These are phyloP conservation scores for Candida yuanshanica DNA, from an alignment of 805 yeast genomes.

Conservation along the genomic window DNA sequence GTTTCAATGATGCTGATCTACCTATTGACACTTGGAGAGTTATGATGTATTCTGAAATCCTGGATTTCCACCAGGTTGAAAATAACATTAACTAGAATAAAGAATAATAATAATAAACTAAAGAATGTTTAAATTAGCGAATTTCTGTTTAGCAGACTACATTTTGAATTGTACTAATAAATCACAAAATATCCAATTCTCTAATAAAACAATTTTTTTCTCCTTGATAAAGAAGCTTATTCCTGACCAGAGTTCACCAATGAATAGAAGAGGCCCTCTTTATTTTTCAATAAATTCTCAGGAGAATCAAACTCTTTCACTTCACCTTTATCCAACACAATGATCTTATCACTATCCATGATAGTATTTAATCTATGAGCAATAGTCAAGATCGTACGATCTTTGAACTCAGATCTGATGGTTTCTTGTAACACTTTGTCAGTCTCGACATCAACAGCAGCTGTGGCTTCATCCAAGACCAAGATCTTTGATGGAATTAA, in stretches of 20 bases:
- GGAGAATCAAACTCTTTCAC: constrained; percentile 78
- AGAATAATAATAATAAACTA: neutral
- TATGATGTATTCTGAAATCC: constrained; percentile 96
- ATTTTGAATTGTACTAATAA: neutral
- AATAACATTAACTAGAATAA: constrained; percentile 8
- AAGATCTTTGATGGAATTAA: constrained; percentile 57
- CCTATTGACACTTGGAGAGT: constrained; percentile 99
- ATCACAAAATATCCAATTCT: too few relatives aligned
- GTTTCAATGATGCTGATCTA: constrained; percentile 94
- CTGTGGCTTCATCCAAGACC: constrained; percentile 82
- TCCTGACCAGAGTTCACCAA: constrained; percentile 53
- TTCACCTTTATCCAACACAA: constrained; percentile 70
- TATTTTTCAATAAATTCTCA: constrained; percentile 53
- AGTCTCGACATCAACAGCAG: constrained; percentile 84
- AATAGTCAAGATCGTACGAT: constrained; percentile 75
- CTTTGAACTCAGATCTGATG: constrained; percentile 66
- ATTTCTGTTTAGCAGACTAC: too few relatives aligned
- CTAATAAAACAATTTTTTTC: too few relatives aligned
- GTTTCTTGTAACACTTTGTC: constrained; percentile 75
- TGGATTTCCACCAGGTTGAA: constrained; percentile 86
- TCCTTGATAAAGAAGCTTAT: neutral
- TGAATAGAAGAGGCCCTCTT: constrained; percentile 68
- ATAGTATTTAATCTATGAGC: constrained; percentile 83
- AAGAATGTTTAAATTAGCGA: neutral
- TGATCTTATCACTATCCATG: constrained; percentile 71